phyloP scores from a whole-genome alignment of 768 basidiomycete species.

The Amanita thiersii region DNA sequence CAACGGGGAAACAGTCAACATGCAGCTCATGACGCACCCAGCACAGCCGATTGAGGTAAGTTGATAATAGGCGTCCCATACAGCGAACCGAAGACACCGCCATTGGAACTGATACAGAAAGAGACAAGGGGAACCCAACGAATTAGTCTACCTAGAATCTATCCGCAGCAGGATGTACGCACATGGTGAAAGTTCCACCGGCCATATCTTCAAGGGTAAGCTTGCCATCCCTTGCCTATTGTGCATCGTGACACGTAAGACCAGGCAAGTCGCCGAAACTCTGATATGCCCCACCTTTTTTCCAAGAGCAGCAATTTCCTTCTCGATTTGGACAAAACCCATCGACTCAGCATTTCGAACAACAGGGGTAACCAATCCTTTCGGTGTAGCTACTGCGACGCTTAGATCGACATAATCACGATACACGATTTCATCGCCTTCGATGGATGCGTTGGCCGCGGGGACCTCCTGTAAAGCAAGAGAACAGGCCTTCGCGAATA shows the following conservation, averaged over 20 bases:
- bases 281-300: conserved; percentile 55
- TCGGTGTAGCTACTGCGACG: conserved; percentile 95
- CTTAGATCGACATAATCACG: conserved; percentile 88
- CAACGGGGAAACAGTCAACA: conserved; percentile 8
- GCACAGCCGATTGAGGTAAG: conserved; percentile 88
- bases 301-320: conserved; percentile 83
- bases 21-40: conserved; percentile 47
- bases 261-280: conserved; percentile 2
- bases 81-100: conserved; percentile 95
- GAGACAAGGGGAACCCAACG: background rate
- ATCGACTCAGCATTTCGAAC: conserved; percentile 84
- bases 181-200: conserved; percentile 99
- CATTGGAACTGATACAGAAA: conserved; percentile 68
- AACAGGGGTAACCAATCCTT: conserved; percentile 94
- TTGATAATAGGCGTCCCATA: conserved; percentile 99
- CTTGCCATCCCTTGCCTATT: conserved; percentile 81
- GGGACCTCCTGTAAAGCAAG: conserved; percentile 90
- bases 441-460: conserved; percentile 89
- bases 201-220: conserved; percentile 97
- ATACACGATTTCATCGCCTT: conserved; percentile 91
- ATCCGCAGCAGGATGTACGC: conserved; percentile 18
- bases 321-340: conserved; percentile 87
- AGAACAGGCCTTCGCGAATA: conserved; percentile 82
- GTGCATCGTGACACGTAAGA: conserved; percentile 7
- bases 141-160: background rate